These are phyloP conservation scores for Globisporangium nagaii DNA, from an alignment of 352 stramenopile genomes.

Conservation along the genomic window DNA sequence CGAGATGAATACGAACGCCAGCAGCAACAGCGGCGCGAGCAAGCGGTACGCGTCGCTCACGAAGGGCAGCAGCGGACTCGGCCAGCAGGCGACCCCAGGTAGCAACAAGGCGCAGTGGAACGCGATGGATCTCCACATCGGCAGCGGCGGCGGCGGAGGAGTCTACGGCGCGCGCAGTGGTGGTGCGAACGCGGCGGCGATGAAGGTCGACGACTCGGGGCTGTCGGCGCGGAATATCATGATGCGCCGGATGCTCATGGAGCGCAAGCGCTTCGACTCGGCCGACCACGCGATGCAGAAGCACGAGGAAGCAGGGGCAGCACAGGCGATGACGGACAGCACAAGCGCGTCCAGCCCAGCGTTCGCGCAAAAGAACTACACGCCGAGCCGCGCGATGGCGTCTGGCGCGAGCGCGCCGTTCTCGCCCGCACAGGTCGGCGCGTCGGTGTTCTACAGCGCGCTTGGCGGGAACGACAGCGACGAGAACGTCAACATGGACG, in stretches of 20 bases:
- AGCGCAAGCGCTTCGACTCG: conserved; percentile 82
- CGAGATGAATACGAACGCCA: neutral
- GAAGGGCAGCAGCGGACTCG: neutral
- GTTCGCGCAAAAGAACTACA: conserved; percentile 3
- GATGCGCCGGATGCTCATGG: conserved; percentile 59
- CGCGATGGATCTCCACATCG: conserved; percentile 46
- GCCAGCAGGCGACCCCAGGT: conserved; percentile 5
- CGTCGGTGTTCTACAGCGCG: conserved; percentile 35
- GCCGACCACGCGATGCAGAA: conserved; percentile 80
- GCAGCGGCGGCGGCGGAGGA: neutral
- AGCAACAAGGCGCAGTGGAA: conserved; percentile 36
- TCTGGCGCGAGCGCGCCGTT: conserved; percentile 5
- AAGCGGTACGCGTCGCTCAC: neutral
- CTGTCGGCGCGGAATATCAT: conserved; percentile 79
- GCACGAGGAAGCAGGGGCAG: conserved; percentile 13
- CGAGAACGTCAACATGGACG: conserved; percentile 19
- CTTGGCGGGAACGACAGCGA: conserved; percentile 20
- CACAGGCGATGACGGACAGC: neutral
- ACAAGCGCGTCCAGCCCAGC: no score
- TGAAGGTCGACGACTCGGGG: conserved; percentile 24
- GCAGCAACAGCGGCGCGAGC: neutral
- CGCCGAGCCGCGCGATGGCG: neutral
- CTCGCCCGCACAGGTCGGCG: conserved; percentile 35
- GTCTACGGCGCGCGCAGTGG: neutral
- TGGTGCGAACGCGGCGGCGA: neutral